phyloP scores from a whole-genome alignment of 331 rosid species.

The Dryas integrifolia region DNA sequence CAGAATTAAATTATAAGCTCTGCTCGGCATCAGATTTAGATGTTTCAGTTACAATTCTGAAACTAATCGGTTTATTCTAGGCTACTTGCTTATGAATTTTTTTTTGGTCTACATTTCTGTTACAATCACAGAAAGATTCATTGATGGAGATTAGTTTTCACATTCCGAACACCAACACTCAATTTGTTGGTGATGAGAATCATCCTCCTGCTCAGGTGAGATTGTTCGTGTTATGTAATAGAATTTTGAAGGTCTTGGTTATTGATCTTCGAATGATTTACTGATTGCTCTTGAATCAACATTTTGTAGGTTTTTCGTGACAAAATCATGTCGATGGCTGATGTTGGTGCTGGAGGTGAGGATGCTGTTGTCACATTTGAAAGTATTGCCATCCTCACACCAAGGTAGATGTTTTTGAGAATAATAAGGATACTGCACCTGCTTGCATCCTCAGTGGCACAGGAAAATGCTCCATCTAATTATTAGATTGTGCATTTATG shows the following conservation, averaged over 20 bases:
- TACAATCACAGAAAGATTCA: conserved; percentile 80
- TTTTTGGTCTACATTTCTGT: background rate
- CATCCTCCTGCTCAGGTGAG: conserved; percentile 92
- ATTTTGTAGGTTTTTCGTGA: conserved; percentile 82
- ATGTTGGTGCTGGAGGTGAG: conserved; percentile 91
- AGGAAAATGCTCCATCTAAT: conserved; percentile 13
- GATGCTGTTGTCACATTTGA: conserved; percentile 96
- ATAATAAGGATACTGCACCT: background rate
- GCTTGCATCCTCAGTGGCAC: background rate
- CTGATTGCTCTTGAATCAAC: conserved; percentile 20
- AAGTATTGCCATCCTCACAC: conserved; percentile 97
- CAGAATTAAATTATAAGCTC: background rate
- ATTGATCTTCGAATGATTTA: conserved; percentile 8
- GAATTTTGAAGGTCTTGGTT: conserved; percentile 4
- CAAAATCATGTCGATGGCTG: conserved; percentile 89
- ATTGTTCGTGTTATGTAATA: conserved; percentile 10
- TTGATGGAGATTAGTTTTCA: conserved; percentile 97
- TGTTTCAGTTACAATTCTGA: background rate
- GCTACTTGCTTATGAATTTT: conserved; percentile 6
- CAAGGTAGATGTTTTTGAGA: conserved; percentile 57
- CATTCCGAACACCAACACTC: conserved; percentile 91
- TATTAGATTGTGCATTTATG: conserved; percentile 5
- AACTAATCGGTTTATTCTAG: background rate
- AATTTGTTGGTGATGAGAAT: conserved; percentile 90
- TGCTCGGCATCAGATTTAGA: background rate